Conservation (phyloP, 1,284 basidiomycete genomes). For the Fistulina hepatica region DNA sequence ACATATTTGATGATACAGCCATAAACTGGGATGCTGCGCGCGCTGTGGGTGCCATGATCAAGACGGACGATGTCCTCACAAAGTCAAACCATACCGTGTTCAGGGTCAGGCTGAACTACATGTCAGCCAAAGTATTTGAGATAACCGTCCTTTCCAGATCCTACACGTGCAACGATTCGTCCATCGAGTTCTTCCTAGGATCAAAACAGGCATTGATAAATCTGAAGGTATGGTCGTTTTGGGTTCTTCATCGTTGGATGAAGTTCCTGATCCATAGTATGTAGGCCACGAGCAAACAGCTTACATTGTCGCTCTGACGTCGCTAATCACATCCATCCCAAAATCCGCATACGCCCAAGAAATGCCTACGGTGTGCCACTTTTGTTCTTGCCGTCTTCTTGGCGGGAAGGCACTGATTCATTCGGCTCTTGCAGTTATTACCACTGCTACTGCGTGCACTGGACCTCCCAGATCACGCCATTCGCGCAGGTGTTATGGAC, state of each 20-base stretch:
- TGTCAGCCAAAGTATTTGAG: neutral
- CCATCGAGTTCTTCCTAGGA: constrained; percentile 60
- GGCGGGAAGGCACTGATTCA: too few species aligned
- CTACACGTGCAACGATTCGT: constrained; percentile 82
- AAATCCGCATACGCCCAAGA: constrained; percentile 61
- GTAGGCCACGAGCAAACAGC: constrained; percentile 50
- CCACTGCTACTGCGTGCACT: constrained; percentile 84
- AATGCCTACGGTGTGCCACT: constrained; percentile 47
- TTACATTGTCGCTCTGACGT: constrained; percentile 77
- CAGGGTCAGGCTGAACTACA: constrained; percentile 38
- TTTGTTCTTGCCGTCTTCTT: neutral
- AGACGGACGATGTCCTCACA: constrained; percentile 49
- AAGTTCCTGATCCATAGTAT: constrained; percentile 2
- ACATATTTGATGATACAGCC: constrained; percentile 49
- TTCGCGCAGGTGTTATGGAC: constrained; percentile 73
- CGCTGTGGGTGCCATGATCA: constrained; percentile 57
- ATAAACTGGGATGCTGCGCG: constrained; percentile 63
- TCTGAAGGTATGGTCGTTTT: constrained; percentile 28
- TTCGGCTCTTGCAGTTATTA: constrained; percentile 57
- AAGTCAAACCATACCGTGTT: constrained; percentile 70
- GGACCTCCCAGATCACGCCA: constrained; percentile 59
- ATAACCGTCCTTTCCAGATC: constrained; percentile 37
- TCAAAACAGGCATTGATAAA: constrained; percentile 53
- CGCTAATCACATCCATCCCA: constrained; percentile 74
- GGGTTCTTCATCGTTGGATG: constrained; percentile 1